Conservation (phyloP, 768 basidiomycete genomes). For the Vishniacozyma victoriae region DNA sequence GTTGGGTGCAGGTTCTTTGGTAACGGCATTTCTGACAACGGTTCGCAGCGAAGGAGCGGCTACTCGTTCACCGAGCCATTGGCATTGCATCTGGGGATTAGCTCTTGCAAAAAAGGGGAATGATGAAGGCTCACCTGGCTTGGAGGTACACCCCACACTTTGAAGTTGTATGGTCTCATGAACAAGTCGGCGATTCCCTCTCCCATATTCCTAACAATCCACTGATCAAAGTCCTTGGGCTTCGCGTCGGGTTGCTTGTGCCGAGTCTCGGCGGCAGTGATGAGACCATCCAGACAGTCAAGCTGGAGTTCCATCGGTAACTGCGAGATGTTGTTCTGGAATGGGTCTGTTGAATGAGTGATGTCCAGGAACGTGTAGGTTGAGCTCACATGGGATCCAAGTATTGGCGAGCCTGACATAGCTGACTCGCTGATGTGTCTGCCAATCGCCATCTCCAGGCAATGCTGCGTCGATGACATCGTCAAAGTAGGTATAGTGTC, state of each 20-base stretch:
- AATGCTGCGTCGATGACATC: slow-evolving; percentile 46
- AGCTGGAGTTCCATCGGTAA: slow-evolving; percentile 47
- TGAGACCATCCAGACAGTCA: slow-evolving; percentile 47
- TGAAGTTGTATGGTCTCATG: slow-evolving; percentile 50
- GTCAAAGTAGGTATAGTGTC: slow-evolving; percentile 49
- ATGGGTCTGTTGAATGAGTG: slow-evolving; percentile 21
- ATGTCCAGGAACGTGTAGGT: not conserved
- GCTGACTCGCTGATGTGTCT: slow-evolving; percentile 47
- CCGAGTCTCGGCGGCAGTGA: slow-evolving; percentile 46
- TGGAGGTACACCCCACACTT: slow-evolving; percentile 49
- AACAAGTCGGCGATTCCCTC: slow-evolving; percentile 48
- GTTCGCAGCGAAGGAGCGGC: slow-evolving; percentile 47
- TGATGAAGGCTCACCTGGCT: slow-evolving; percentile 27
- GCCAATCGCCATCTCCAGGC: slow-evolving; percentile 48
- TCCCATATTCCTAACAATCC: slow-evolving; percentile 48
- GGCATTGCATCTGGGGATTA: slow-evolving; percentile 47
- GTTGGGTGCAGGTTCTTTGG: slow-evolving; percentile 46
- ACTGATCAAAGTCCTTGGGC: slow-evolving; percentile 48
- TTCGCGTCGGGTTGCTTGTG: slow-evolving; percentile 32
- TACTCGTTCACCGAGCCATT: slow-evolving; percentile 50
- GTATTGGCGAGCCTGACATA: slow-evolving; percentile 45
- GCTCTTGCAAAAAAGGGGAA: not conserved
- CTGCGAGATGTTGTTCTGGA: slow-evolving; percentile 48
- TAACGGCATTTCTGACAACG: slow-evolving; percentile 47
- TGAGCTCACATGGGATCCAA: slow-evolving; percentile 49